Base-by-base conservation (phyloP, 1,284 basidiomycete species). In the Bothia castanella region DNA sequence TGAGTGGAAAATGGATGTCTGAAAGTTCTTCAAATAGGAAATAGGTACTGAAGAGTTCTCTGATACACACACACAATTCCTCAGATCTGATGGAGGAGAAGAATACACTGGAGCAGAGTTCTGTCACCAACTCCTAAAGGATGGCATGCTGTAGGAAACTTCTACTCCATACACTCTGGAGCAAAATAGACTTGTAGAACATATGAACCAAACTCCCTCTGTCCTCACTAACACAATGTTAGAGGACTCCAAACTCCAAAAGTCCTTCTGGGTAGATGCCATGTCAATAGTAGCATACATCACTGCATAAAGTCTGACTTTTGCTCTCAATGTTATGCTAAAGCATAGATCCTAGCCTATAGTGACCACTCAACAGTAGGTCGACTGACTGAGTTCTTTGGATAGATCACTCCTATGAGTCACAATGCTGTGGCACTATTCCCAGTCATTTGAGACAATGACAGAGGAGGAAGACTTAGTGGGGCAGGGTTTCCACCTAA, bases 131-230 rank as follows among this genome's bases (percentile, higher is more conserved):
- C 64, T 72, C 20, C 25, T 29, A 9, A 25, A 67, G 2, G 38
- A 47, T 20, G 45, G 45, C 10, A 52, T 21, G 3, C 8, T 52
- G 0, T 29, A 46, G 5, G 34, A 52, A 17, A 47, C 17, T 1
- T 41, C 39, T 5, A 32, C 34, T 12, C 43, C 45, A 9, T 38
- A 47, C 25, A 52, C 45, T 19, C 45, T n/a, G 10, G 40, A 47
- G 19, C 40, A 52, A 27, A 52, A 52, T 25, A 25, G 45, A 8
- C 13, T 52, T 8, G 32, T 29, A 7, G 34, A 47, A 51, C 52
- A 58, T 2, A 58, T 65, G 35, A 69, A 69, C 50, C 66, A 63
- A 39, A 69, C 60, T 4, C 47, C 70, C 2, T 56, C 57, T 10
- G 58, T 59, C n/a, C 41, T 45, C 16, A 55, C 61, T 5, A 52